These are phyloP conservation scores for Sphaerostilbella broomeana DNA, from an alignment of 2,329 filamentous ascomycete genomes.

Conservation along the genomic window DNA sequence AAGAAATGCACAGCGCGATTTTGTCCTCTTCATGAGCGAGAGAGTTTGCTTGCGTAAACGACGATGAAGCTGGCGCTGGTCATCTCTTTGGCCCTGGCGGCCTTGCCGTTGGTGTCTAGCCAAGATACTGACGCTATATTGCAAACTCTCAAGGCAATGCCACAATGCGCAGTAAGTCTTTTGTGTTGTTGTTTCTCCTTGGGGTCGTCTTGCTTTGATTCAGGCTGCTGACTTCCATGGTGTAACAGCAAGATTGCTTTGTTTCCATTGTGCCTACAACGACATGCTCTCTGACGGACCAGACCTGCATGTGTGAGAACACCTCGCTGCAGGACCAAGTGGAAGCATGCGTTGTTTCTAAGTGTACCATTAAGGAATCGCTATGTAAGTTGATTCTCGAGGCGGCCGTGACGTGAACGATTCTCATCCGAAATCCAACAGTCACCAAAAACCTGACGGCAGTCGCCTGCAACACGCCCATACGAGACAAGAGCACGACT, in stretches of 20 bases:
- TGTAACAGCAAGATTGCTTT: slow-evolving; percentile 25
- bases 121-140: neutral
- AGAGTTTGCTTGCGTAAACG: too few relatives aligned
- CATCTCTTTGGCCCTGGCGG: slow-evolving; percentile 7
- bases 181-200: too few relatives aligned
- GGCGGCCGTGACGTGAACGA: too few relatives aligned
- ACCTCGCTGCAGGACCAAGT: slow-evolving; percentile 20
- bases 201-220: neutral
- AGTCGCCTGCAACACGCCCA: slow-evolving; percentile 15
- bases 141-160: slow-evolving; percentile 18
- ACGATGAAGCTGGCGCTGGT: slow-evolving; percentile 6
- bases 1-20: neutral
- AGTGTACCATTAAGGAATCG: slow-evolving; percentile 26
- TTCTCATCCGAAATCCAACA: slow-evolving; percentile 3
- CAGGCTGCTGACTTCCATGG: neutral
- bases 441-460: slow-evolving; percentile 22
- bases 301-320: slow-evolving; percentile 28
- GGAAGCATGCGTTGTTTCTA: slow-evolving; percentile 22
- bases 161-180: slow-evolving; percentile 30
- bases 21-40: too few relatives aligned
- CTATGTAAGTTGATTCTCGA: slow-evolving; percentile 29
- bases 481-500: slow-evolving; percentile 26
- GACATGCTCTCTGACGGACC: slow-evolving; percentile 21
- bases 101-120: slow-evolving; percentile 6
- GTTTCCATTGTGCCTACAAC: slow-evolving; percentile 19